Conservation (phyloP, 1,139 yeast species). For the Pichia sp. region DNA sequence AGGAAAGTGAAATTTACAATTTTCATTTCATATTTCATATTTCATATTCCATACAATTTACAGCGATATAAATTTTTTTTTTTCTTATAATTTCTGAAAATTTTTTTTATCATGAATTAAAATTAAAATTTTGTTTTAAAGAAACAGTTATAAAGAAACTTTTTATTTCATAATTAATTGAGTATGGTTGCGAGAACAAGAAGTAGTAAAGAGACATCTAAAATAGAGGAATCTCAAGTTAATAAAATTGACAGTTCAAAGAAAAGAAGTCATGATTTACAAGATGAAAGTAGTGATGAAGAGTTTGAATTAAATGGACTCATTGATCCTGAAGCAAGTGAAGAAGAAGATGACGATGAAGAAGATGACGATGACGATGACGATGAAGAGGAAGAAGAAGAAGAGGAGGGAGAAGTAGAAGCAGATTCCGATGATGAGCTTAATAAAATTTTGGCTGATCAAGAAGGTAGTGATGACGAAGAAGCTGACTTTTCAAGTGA, state of each 20-base stretch:
- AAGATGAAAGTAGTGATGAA: slow-evolving; percentile 12
- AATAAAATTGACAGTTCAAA: not conserved
- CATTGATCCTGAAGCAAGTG: slow-evolving; percentile 30
- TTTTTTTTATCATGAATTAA: not conserved
- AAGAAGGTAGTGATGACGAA: slow-evolving; percentile 31
- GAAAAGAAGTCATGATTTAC: slow-evolving; percentile 17
- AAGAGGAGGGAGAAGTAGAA: slow-evolving; percentile 32
- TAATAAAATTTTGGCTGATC: slow-evolving; percentile 50
- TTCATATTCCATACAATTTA: too few species aligned
- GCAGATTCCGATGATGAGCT: slow-evolving; percentile 56
- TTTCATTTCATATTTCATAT: too few species aligned
- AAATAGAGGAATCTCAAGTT: too few species aligned
- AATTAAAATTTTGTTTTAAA: too few species aligned
- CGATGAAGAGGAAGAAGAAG: slow-evolving; percentile 32
- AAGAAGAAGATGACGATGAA: slow-evolving; percentile 22
- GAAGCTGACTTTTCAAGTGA: slow-evolving; percentile 37
- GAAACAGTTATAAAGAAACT: too few species aligned
- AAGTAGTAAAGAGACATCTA: too few species aligned
- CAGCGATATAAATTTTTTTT: too few species aligned
- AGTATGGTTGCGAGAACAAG: too few species aligned
- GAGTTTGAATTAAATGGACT: slow-evolving; percentile 33
- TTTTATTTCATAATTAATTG: too few species aligned
- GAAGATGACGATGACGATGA: slow-evolving; percentile 31
- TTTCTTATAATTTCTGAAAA: not conserved
- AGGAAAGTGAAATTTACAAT: too few species aligned